Base-by-base conservation (phyloP, 768 basidiomycete species). In the Kwoniella sp. region DNA sequence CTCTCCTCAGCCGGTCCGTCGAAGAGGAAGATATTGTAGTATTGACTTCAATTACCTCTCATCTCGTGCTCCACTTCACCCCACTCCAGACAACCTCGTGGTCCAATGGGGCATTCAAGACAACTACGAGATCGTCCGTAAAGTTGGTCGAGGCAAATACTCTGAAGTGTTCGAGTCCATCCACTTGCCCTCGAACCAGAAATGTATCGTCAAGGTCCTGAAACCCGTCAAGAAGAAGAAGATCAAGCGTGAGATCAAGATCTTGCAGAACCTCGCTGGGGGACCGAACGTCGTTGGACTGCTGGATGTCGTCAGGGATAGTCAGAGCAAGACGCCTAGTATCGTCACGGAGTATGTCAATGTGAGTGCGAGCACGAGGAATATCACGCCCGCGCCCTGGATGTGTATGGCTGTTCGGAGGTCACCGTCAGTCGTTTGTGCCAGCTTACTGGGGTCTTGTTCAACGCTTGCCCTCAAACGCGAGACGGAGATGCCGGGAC, bases 221-320 rank as follows among this genome's bases (percentile, higher is more conserved):
- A 98, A 98, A 82, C 95, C 95, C 0, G 94, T 98, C 45, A 98
- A 98, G 86, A 97, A 98, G 87, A 98, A 98, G 87, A 98, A 98
- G 84, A 97, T 97, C 83, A 97, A 97, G 84, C 86, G 95, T 69
- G 95, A 98, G 83, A 96, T 98, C 81, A 97, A 97, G 85, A 95
- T 98, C 75, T 83, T 98, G 26, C 93, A 94, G 82, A 96, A 97
- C 80, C 85, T 98, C 30, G 92, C 93, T 0, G 94, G 95, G 26
- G 95, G 95, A 5, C 93, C 93, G 2, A 98, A 98, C 81, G 86
- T 98, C 69, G 91, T 97, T 55, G 89, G 89, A 7, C 85, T 98
- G 56, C 84, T 97, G 67, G 95, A 98, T 78, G 93, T 97, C 71
- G 95, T 98, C 66, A 88, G 95, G 73, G 95, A 98, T 83, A 91